Conservation (phyloP, 202 grass and related monocot genomes). For the Setaria italica region DNA sequence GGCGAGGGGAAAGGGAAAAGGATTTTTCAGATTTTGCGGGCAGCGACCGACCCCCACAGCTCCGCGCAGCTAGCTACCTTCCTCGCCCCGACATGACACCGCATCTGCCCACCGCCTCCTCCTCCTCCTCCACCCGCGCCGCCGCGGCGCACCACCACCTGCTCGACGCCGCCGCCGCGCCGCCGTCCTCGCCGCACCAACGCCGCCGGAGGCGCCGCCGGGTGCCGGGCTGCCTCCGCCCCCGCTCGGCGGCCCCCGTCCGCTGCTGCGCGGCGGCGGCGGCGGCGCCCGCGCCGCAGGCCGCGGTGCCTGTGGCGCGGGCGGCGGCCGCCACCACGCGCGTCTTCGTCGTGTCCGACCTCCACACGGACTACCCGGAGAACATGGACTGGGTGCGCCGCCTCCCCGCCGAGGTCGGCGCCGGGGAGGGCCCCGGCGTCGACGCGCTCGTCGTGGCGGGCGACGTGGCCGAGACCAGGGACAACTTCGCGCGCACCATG, state of each 20-base stretch:
- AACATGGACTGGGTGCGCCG: constrained; percentile 95
- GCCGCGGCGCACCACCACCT: constrained; percentile 37
- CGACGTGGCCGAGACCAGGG: constrained; percentile 82
- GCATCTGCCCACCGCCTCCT: constrained; percentile 50
- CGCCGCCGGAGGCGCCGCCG: constrained; percentile 34
- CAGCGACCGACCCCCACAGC: background rate
- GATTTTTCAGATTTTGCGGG: constrained; percentile 45
- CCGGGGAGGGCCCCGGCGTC: background rate
- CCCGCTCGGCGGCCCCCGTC: constrained; percentile 13
- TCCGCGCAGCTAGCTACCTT: too few relatives aligned
- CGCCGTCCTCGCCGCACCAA: constrained; percentile 30
- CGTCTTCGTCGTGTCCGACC: constrained; percentile 89
- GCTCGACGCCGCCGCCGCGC: constrained; percentile 29
- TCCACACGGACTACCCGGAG: constrained; percentile 89
- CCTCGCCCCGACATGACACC: constrained; percentile 46
- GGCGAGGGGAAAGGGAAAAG: background rate
- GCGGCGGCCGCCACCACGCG: constrained; percentile 34
- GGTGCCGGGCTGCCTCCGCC: constrained; percentile 1
- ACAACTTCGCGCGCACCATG: constrained; percentile 79
- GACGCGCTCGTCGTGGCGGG: constrained; percentile 91
- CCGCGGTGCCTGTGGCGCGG: background rate
- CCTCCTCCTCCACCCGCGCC: background rate
- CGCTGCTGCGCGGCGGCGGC: constrained; percentile 45
- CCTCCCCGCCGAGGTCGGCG: constrained; percentile 51
- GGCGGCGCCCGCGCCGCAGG: constrained; percentile 25